phyloP scores from a whole-genome alignment of 1,284 basidiomycete genomes.

The Irpex sp. region DNA sequence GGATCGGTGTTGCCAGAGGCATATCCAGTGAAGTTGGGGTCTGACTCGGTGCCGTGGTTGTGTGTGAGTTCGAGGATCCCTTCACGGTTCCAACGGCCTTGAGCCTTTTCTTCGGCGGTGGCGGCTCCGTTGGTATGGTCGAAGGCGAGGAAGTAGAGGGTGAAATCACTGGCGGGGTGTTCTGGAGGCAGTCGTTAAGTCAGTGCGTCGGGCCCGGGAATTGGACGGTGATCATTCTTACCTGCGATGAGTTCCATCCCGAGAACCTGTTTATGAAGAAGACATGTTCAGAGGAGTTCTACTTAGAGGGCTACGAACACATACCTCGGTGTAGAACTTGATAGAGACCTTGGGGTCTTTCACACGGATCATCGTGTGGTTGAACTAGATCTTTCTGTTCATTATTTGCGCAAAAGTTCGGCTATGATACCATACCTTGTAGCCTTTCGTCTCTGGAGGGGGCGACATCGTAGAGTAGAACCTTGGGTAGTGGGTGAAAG shows the following conservation, averaged over 20 bases:
- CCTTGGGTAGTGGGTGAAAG: background rate
- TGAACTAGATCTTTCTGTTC: constrained; percentile 49
- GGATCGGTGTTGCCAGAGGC: constrained; percentile 83
- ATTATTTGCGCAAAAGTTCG: background rate
- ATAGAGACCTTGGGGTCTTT: constrained; percentile 84
- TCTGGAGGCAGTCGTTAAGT: constrained; percentile 2
- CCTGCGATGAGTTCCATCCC: constrained; percentile 79
- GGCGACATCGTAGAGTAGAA: background rate
- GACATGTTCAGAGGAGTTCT: background rate
- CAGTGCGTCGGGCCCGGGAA: background rate
- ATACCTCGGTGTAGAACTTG: constrained; percentile 57
- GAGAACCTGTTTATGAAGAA: constrained; percentile 43
- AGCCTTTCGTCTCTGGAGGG: background rate
- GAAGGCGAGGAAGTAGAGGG: constrained; percentile 81
- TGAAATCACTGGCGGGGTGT: constrained; percentile 39
- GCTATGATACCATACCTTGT: background rate
- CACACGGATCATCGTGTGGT: constrained; percentile 89
- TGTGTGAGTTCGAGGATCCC: constrained; percentile 86
- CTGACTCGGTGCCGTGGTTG: constrained; percentile 87
- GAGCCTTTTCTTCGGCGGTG: constrained; percentile 31
- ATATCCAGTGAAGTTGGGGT: constrained; percentile 78
- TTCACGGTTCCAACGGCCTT: constrained; percentile 55
- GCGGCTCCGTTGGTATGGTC: constrained; percentile 51
- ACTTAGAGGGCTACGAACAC: background rate
- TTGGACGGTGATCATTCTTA: background rate